Conservation (phyloP, 1,284 basidiomycete genomes). For the Malassezia sympodialis region DNA sequence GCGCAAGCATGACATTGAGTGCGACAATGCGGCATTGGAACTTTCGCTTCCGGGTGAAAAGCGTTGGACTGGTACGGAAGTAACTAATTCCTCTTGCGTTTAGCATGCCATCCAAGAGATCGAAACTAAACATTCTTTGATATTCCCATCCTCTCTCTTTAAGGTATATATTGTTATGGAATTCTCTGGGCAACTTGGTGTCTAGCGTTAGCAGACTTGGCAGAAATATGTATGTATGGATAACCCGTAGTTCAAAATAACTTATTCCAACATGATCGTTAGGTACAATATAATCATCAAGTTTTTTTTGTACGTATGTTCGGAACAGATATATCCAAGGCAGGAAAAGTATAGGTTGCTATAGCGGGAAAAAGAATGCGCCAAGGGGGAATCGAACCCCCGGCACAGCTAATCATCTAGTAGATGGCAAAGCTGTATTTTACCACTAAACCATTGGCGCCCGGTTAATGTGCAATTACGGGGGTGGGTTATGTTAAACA, state of each 20-base stretch:
- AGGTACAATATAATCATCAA: too few relatives aligned
- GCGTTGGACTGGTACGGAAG: not conserved
- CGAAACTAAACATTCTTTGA: not conserved
- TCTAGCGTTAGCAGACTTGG: not conserved
- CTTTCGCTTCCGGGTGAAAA: not conserved
- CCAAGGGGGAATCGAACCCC: constrained; percentile 24
- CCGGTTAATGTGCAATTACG: not conserved
- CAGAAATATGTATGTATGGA: not conserved
- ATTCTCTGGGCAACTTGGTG: not conserved
- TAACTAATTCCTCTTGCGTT: not conserved
- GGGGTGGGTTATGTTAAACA: too few relatives aligned
- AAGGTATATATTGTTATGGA: not conserved
- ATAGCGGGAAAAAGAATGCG: constrained; percentile 8
- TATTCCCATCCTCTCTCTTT: not conserved
- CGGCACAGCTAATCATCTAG: constrained; percentile 19
- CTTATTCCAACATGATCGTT: too few relatives aligned
- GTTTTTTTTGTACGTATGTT: too few relatives aligned
- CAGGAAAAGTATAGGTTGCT: too few relatives aligned
- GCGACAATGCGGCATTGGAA: not conserved
- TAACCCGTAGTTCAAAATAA: too few relatives aligned
- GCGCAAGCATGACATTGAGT: constrained; percentile 1
- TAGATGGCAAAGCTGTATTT: constrained; percentile 22
- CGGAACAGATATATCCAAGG: too few relatives aligned
- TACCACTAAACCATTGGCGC: constrained; percentile 24
- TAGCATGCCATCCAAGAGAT: not conserved